Conservation (phyloP, 768 basidiomycete genomes). For the Russula virescens region DNA sequence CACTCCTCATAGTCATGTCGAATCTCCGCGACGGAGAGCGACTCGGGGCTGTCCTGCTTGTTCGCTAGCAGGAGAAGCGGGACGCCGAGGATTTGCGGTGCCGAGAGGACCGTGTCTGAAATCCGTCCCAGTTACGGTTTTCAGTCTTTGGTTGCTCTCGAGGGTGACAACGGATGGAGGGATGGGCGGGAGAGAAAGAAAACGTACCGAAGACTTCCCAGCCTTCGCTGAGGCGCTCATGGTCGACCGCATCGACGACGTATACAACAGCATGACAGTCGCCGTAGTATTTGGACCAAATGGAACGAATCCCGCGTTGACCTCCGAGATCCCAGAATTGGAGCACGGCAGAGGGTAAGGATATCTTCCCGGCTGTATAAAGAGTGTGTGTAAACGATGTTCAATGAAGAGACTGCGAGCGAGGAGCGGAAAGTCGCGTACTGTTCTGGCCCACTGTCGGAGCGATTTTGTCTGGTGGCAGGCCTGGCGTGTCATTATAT, state of each 20-base stretch:
- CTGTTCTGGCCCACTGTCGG: constrained; percentile 99
- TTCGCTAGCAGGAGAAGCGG: constrained; percentile 92
- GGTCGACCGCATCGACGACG: constrained; percentile 89
- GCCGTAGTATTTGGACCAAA: constrained; percentile 93
- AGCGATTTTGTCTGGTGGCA: constrained; percentile 89
- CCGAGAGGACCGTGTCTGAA: constrained; percentile 74
- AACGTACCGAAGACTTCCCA: constrained; percentile 95
- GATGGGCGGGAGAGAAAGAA: not conserved
- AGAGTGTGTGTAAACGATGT: not conserved
- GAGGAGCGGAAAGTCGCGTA: constrained; percentile 35
- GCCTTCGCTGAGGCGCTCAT: constrained; percentile 83
- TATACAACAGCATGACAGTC: constrained; percentile 97
- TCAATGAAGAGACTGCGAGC: not conserved
- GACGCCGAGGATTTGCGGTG: constrained; percentile 84
- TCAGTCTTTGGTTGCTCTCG: constrained; percentile 14
- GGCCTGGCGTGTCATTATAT: constrained; percentile 80
- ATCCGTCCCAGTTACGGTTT: constrained; percentile 25
- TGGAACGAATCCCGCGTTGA: constrained; percentile 86
- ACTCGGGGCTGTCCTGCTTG: constrained; percentile 83
- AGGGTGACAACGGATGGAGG: not conserved
- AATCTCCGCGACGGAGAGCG: constrained; percentile 86
- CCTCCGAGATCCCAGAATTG: constrained; percentile 98
- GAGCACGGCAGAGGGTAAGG: constrained; percentile 86
- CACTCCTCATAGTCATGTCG: constrained; percentile 84
- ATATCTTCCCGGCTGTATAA: constrained; percentile 79